Base-by-base conservation (phyloP, 2,329 filamentous ascomycete species). In the Thelonectria blattea region DNA sequence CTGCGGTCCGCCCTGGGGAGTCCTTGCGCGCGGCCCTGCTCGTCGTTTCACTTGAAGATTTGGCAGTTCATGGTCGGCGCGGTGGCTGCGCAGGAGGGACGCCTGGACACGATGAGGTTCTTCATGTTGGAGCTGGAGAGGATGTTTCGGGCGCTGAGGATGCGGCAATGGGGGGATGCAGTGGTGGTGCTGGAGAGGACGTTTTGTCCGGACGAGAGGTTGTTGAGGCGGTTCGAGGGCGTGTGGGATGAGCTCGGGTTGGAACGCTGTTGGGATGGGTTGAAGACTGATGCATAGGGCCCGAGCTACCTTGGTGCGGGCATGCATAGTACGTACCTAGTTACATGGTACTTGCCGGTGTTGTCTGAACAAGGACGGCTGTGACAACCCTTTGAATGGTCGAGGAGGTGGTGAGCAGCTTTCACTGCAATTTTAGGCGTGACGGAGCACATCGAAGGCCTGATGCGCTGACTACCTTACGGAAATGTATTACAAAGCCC, bases 11-110 rank as follows among this genome's bases (percentile, higher is more conserved):
- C 32, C 3, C 4, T 69, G 2, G 32, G 49, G 0, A 27, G 62
- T 1, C 65, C 67, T 1, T 42, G 58, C 5, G 45, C 63, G 4
- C 62, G 65, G 12, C 56, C 68, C 5, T 68, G 64, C 14, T 57
- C 63, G 3, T 64, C 67, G 1, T 52, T 61, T 11, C 55, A 67
- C 7, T 24, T 68, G 1, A 42, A 68, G 1, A 42, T 68, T 8
- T 68, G 65, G 65, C 64, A 69, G 10, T 51, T 67, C 7, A 70
- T 69, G 7, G 52, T 70, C 6, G 67, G 67, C 1, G 65, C 62
- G 0, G 56, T 56, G 17, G 67, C 22, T 24, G 22, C 67, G 3
- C 43, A 60, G 0, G 53, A 39, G 2, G 18, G 9, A 4, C 9
- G 22, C 3, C 5, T 18, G 11, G 42, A 46, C n/a, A 48, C 32